Percentiles rank a stretch among this genome's conserved stretches.
These are phyloP conservation scores for Colletotrichum abscissum DNA, from an alignment of 2,329 filamentous ascomycete species.

Conservation along the genomic window DNA sequence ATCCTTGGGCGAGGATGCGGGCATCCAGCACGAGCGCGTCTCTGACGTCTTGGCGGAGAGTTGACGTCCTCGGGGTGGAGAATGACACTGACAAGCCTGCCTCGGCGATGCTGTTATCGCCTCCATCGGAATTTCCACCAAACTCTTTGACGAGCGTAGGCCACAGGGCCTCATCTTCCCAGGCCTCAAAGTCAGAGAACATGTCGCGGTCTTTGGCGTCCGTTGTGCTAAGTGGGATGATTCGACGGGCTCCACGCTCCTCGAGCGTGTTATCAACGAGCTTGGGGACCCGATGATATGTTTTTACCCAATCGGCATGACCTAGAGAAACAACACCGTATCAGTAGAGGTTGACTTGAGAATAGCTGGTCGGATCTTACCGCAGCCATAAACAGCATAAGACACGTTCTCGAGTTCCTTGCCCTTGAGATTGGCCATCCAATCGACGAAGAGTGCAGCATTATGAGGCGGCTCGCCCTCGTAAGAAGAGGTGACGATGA, in stretches of 20 bases:
- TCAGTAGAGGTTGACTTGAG: fast-evolving
- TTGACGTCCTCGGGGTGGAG: conserved; percentile 63
- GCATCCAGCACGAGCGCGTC: conserved; percentile 68
- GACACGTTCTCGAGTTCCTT: conserved; percentile 64
- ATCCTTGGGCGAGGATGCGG: conserved; percentile 56
- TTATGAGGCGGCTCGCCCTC: conserved; percentile 79
- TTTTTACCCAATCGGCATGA: conserved; percentile 66
- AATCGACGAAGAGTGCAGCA: conserved; percentile 72
- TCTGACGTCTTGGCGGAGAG: conserved; percentile 69
- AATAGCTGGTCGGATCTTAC: conserved; percentile 33
- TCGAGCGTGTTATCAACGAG: conserved; percentile 66
- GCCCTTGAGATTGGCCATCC: conserved; percentile 63
- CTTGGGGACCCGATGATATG: conserved; percentile 76
- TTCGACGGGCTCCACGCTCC: conserved; percentile 46
- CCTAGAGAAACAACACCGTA: not conserved
- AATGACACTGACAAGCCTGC: conserved; percentile 60
- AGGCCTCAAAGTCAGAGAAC: conserved; percentile 74
- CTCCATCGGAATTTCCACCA: conserved; percentile 60
- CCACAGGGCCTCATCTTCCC: conserved; percentile 70
- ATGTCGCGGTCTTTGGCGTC: conserved; percentile 75
- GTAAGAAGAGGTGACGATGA: conserved; percentile 75
- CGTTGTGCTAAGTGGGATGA: conserved; percentile 60
- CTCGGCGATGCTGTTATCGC: conserved; percentile 30
- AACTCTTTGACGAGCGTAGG: conserved; percentile 60
- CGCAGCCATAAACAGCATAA: conserved; percentile 77